Percentiles rank a stretch among this genome's conserved stretches.
phyloP scores from a whole-genome alignment of 192 early-diverging fungal genomes.

The Pecoramyces ruminantium region DNA sequence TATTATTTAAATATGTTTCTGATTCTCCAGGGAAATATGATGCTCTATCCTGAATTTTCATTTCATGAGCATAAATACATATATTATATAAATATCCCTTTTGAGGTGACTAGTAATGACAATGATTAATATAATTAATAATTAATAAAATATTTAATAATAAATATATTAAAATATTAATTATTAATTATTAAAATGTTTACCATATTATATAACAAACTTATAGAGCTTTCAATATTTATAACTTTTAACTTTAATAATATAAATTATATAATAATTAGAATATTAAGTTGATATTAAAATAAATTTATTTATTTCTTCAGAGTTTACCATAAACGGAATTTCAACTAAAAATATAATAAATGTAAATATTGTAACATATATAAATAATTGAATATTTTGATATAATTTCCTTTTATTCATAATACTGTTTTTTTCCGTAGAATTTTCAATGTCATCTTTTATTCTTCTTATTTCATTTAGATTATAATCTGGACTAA shows the following conservation, averaged over 20 bases:
- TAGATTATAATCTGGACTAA: background rate
- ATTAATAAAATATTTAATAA: background rate
- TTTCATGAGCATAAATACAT: background rate
- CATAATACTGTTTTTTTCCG: background rate
- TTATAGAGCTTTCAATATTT: background rate
- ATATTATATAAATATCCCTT: background rate
- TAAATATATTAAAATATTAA: background rate
- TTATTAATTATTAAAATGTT: background rate
- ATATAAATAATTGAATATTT: background rate
- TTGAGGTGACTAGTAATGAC: background rate
- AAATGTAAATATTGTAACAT: background rate
- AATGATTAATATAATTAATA: background rate
- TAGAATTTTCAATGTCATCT: background rate
- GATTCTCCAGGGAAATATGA: background rate
- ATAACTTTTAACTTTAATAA: background rate
- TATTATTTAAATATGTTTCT: background rate
- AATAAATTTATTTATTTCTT: too few relatives aligned
- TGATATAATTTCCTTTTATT: background rate
- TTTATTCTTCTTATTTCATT: background rate
- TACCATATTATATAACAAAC: background rate
- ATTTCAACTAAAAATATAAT: background rate
- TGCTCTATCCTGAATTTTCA: background rate
- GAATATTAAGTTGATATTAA: too few relatives aligned
- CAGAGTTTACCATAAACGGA: background rate
- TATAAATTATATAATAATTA: too few relatives aligned